Conservation (phyloP, 371 early-diverging fungal species). For the Neoconidiobolus thromboides region DNA sequence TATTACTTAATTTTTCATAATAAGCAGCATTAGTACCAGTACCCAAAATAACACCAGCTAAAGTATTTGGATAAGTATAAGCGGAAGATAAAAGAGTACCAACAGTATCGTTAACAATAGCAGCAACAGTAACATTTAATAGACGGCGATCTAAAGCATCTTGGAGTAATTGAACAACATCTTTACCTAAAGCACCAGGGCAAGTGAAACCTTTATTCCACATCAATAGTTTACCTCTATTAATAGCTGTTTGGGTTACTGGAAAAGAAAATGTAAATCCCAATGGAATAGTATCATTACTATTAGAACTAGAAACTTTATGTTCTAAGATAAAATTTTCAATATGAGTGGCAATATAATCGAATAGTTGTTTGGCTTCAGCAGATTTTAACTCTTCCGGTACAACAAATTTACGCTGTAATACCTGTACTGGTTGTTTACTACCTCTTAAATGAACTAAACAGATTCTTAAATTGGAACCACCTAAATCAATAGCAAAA, state of each 20-base stretch:
- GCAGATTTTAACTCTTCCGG: conserved; percentile 58
- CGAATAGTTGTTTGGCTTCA: conserved; percentile 31
- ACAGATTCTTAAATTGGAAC: conserved; percentile 84
- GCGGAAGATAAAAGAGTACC: conserved; percentile 80
- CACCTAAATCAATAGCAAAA: conserved; percentile 87
- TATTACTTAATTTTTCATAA: conserved; percentile 51
- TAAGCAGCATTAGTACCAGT: conserved; percentile 95
- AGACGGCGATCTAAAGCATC: conserved; percentile 59
- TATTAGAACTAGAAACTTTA: conserved; percentile 7
- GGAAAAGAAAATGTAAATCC: conserved; percentile 96
- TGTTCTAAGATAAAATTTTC: conserved; percentile 49
- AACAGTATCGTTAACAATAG: conserved; percentile 91
- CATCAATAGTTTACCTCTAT: conserved; percentile 49
- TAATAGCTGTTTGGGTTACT: conserved; percentile 56
- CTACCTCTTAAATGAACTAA: conserved; percentile 59
- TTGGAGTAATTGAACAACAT: conserved; percentile 72
- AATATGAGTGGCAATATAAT: conserved; percentile 80
- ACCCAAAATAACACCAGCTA: conserved; percentile 81
- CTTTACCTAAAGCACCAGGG: conserved; percentile 61
- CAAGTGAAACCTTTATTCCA: conserved; percentile 91
- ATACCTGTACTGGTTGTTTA: conserved; percentile 33
- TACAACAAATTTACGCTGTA: conserved; percentile 59
- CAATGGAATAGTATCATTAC: conserved; percentile 25
- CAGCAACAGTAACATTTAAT: conserved; percentile 51
- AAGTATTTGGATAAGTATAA: conserved; percentile 57